Evolutionary conservation across 2,329 filamentous ascomycete genomes (phyloP), one percentile per base, ranked within the genome.

Genomic region (Trichoderma sp.): DNA sequence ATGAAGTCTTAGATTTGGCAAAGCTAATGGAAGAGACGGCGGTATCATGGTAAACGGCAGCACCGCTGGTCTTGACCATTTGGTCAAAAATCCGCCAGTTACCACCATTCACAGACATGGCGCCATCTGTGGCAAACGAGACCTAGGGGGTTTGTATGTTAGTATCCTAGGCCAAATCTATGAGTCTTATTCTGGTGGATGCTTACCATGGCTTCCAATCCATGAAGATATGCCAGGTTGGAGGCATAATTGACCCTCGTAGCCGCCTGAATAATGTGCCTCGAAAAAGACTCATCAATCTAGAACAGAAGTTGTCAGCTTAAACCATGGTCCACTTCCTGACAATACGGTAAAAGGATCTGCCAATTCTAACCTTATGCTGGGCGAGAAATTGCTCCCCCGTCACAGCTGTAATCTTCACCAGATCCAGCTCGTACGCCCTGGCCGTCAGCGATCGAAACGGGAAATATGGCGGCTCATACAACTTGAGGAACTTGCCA

Each of bases 231-330:
- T n/a, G 85, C 88, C 13, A 98, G 81, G 76, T 98, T 98, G 63
- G 95, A 93, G 1, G 93, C 96, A 81, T 98, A 99, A 81, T 98
- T 98, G 74, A 98, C 95, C 23, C 96, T 88, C 1, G 96, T 98
- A 71, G 91, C 92, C 2, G 95, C 93, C 81, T 98, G 95, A 30
- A 98, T 89, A 62, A 99, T 89, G 65, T 99, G 93, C 15, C 88
- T 88, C 0, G 91, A 85, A 79, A 97, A 98, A 0, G 84, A 79
- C 0, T 85, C 83, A 28, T 87, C 85, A 70, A 98, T 90, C 77
- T 90, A 47, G 3, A 20, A 36, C 6, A 36, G 71, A 20, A 30
- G 11, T 11, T 6, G 47, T 67, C 23, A 43, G 34, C 50, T 36
- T 53, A 53, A 17, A 28, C 3, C 30, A 68, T 12, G 12, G 26